These are phyloP conservation scores for Irpex sp. DNA, from an alignment of 1,284 basidiomycete genomes.

Conservation along the genomic window DNA sequence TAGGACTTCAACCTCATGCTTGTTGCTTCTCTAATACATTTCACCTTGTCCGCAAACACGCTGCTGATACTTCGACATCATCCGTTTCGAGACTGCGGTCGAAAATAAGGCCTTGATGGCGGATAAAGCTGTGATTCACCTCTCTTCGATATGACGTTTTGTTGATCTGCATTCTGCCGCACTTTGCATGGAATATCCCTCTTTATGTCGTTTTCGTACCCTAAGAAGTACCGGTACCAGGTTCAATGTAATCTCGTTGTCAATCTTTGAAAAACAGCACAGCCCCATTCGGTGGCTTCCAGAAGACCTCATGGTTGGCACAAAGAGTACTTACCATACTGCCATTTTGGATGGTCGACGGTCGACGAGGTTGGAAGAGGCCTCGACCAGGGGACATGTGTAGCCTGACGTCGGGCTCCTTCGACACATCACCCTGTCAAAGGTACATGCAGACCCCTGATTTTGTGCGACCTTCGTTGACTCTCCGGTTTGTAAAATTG, in stretches of 20 bases:
- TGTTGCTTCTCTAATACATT: not conserved
- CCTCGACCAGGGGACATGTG: not conserved
- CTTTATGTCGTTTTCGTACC: not conserved
- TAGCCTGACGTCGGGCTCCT: not conserved
- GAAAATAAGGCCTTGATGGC: not conserved
- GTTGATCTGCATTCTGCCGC: not conserved
- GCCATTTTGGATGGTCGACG: no score
- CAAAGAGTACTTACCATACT: no score
- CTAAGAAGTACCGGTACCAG: not conserved
- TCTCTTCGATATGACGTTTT: not conserved
- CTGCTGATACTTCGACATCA: no score
- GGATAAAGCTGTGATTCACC: not conserved
- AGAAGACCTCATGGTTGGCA: not conserved
- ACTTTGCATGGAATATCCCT: not conserved
- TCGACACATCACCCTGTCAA: not conserved
- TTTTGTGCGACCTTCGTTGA: not conserved
- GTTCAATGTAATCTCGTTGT: not conserved
- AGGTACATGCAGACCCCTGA: not conserved
- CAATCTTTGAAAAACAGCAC: not conserved
- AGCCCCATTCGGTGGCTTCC: not conserved
- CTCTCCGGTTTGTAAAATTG: not conserved
- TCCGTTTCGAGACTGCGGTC: not conserved
- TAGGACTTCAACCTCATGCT: not conserved
- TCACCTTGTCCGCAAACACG: no score
- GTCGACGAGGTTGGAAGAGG: no score